A percentile compares a stretch with the other conserved stretches of the same genome.
These are phyloP conservation scores for Isatis tinctoria DNA, from an alignment of 345 rosid species.

Conservation along the genomic window DNA sequence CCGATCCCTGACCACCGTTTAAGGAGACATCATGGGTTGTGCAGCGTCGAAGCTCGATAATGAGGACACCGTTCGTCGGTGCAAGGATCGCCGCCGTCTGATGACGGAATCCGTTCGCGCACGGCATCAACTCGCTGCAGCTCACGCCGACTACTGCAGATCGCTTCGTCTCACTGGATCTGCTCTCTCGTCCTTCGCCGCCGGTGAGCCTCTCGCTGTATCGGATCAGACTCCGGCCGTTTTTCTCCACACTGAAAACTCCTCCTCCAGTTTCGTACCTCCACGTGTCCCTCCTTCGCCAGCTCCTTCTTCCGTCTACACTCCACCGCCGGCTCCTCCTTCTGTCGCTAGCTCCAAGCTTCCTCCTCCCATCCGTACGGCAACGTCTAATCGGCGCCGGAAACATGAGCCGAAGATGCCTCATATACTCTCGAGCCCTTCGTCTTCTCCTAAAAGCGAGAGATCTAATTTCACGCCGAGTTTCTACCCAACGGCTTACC, in stretches of 20 bases:
- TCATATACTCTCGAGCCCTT: constrained; percentile 81
- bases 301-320: constrained; percentile 39
- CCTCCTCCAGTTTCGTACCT: constrained; percentile 5
- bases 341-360: constrained; percentile 49
- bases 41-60: constrained; percentile 89
- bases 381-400: constrained; percentile 39
- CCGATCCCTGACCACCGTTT: background rate
- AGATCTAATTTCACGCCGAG: constrained; percentile 45
- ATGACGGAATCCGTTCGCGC: constrained; percentile 85
- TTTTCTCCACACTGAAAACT: constrained; percentile 44
- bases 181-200: constrained; percentile 78
- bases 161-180: constrained; percentile 83
- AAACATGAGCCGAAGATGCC: constrained; percentile 56
- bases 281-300: constrained; percentile 47
- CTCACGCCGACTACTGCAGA: constrained; percentile 93
- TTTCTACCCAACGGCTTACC: constrained; percentile 67
- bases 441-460: constrained; percentile 56
- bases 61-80: constrained; percentile 86
- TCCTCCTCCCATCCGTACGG: constrained; percentile 53
- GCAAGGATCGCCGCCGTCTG: constrained; percentile 96
- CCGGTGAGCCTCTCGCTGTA: constrained; percentile 71
- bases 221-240: constrained; percentile 87
- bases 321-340: constrained; percentile 39
- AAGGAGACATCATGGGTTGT: constrained; percentile 57
- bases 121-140: constrained; percentile 81